These are phyloP conservation scores for Talaromyces proteolyticus DNA, from an alignment of 495 filamentous ascomycete genomes.

Conservation along the genomic window DNA sequence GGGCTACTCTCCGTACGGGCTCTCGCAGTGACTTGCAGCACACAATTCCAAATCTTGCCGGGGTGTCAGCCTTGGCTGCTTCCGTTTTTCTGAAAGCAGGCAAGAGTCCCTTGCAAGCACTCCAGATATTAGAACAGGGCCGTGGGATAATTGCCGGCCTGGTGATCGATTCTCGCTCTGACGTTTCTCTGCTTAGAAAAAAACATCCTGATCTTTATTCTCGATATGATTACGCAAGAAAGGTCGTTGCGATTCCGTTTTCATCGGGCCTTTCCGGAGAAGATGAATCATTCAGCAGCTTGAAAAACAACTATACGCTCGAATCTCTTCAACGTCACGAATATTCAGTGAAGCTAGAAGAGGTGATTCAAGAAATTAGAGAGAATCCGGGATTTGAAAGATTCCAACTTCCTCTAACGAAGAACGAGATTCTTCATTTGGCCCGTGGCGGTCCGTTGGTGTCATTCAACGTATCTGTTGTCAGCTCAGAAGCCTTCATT, in stretches of 20 bases:
- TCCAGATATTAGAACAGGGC: conserved; percentile 18
- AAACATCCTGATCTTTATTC: conserved; percentile 6
- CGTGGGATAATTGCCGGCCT: conserved; percentile 18
- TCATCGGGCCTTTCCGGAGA: background rate
- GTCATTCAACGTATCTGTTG: conserved; percentile 5
- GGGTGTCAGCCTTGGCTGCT: conserved; percentile 14
- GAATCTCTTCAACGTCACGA: background rate
- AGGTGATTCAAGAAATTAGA: conserved; percentile 1
- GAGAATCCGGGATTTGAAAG: conserved; percentile 4
- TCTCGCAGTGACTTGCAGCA: conserved; percentile 14
- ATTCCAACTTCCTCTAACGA: conserved; percentile 4
- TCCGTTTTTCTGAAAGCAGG: conserved; percentile 13
- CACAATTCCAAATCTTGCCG: conserved; percentile 10
- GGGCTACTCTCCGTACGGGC: conserved; percentile 8
- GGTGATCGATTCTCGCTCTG: conserved; percentile 15
- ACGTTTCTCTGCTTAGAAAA: conserved; percentile 9
- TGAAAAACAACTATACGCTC: background rate
- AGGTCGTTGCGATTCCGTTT: background rate
- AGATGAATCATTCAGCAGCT: background rate
- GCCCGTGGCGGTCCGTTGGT: conserved; percentile 1
- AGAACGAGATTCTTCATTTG: background rate
- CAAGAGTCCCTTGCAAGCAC: conserved; percentile 9
- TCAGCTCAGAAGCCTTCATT: conserved; percentile 2
- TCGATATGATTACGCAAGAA: background rate
- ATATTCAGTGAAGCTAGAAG: conserved; percentile 1